Evolutionary conservation across 768 basidiomycete species (phyloP).

Genomic region (Pulveroboletus sp.): DNA sequence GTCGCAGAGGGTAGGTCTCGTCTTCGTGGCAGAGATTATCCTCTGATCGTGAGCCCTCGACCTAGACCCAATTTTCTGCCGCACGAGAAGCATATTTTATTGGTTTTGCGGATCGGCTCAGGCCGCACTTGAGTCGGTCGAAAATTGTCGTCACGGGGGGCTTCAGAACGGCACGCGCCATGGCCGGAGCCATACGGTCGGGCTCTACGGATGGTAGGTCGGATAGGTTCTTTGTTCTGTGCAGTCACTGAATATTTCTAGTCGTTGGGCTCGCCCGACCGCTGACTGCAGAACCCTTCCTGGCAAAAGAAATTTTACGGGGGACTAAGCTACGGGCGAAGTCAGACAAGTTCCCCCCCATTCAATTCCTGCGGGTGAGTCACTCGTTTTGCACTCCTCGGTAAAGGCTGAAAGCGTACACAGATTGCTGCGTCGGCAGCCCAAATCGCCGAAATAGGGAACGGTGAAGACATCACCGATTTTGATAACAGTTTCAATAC

Average conservation of each 20-base stretch:
- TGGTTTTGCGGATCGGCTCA: constrained; percentile 27
- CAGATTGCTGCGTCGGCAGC: constrained; percentile 31
- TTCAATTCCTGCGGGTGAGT: constrained; percentile 33
- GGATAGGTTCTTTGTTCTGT: neutral
- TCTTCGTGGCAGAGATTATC: neutral
- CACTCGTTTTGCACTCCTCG: neutral
- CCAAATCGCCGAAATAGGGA: constrained; percentile 34
- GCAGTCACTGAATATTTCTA: neutral
- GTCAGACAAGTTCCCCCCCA: constrained; percentile 33
- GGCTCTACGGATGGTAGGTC: constrained; percentile 28
- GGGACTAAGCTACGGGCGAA: constrained; percentile 24
- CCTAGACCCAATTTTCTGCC: constrained; percentile 11
- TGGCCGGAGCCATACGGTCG: constrained; percentile 25
- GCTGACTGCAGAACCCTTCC: constrained; percentile 28
- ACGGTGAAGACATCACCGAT: constrained; percentile 32
- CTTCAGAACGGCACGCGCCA: constrained; percentile 27
- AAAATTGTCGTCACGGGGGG: constrained; percentile 31
- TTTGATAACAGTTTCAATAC: constrained; percentile 31
- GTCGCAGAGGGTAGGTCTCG: constrained; percentile 10
- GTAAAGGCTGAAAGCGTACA: neutral
- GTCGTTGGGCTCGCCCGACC: constrained; percentile 32
- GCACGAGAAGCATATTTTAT: constrained; percentile 31
- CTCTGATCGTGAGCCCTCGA: neutral
- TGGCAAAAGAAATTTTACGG: constrained; percentile 27
- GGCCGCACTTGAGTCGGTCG: constrained; percentile 23